A percentile compares a stretch with the other conserved stretches of the same genome.
These are phyloP conservation scores for Solanum gracilifrons DNA, from an alignment of 257 asterid genomes.

Conservation along the genomic window DNA sequence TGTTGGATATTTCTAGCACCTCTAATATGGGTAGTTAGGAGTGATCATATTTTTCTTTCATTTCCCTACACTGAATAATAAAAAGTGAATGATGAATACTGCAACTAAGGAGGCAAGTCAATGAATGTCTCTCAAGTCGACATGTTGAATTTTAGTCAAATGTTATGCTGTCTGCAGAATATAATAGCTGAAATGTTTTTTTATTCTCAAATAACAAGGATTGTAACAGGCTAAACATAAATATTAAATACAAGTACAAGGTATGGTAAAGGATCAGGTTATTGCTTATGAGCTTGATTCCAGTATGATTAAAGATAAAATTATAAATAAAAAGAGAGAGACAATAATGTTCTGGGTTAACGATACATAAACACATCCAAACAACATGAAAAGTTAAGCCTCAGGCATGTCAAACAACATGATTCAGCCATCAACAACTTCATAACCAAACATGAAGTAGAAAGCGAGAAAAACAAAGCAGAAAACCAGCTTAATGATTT, in stretches of 20 bases:
- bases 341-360: neutral
- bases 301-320: neutral
- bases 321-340: neutral
- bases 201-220: neutral
- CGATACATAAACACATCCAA: neutral
- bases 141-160: neutral
- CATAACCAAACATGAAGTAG: neutral
- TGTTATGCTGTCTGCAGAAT: neutral
- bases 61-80: neutral
- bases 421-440: neutral
- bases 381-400: neutral
- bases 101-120: neutral
- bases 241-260: neutral
- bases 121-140: neutral
- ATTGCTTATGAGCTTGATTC: neutral
- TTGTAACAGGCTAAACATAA: neutral
- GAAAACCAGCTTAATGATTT: neutral
- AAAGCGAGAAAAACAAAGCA: neutral
- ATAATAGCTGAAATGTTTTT: neutral
- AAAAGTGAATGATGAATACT: neutral
- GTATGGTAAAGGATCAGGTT: neutral
- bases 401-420: neutral
- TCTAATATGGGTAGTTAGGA: neutral
- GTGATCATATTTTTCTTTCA: neutral
- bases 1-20: neutral